Percentiles rank a stretch among this genome's conserved stretches.
Conservation (phyloP, 352 stramenopile genomes). For the Saprolegnia parasitica region DNA sequence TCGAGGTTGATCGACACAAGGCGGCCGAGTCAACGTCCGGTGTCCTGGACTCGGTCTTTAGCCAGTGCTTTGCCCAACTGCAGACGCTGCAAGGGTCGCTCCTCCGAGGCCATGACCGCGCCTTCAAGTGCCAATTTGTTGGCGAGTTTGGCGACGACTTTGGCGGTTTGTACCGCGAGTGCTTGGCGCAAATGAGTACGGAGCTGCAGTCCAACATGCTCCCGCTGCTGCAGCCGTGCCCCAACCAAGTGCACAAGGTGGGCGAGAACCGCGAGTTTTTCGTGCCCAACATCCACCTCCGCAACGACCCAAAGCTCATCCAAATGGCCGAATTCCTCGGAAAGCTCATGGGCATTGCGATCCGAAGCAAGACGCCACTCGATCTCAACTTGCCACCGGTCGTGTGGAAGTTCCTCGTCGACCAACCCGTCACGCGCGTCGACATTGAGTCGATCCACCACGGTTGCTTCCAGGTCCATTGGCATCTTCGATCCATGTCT, state of each 20-base stretch:
- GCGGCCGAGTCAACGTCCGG: conserved; percentile 56
- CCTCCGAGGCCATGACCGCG: conserved; percentile 71
- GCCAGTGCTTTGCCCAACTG: conserved; percentile 81
- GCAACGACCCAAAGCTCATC: conserved; percentile 45
- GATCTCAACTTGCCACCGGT: conserved; percentile 87
- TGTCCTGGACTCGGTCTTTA: conserved; percentile 74
- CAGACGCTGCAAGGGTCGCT: conserved; percentile 80
- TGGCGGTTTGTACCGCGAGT: conserved; percentile 86
- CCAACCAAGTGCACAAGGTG: conserved; percentile 78
- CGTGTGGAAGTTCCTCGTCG: conserved; percentile 91
- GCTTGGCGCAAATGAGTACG: conserved; percentile 79
- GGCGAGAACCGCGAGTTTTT: conserved; percentile 88
- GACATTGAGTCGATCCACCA: conserved; percentile 85
- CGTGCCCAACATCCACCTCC: conserved; percentile 65
- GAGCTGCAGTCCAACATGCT: conserved; percentile 82
- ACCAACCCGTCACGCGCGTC: conserved; percentile 57
- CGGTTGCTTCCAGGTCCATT: conserved; percentile 59
- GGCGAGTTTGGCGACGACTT: conserved; percentile 89
- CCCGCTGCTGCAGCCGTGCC: conserved; percentile 80
- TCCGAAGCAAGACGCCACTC: conserved; percentile 90
- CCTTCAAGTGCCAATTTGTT: conserved; percentile 91
- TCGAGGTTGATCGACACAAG: conserved; percentile 78
- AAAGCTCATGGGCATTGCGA: conserved; percentile 91
- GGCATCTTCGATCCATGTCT: not conserved
- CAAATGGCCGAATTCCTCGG: conserved; percentile 93